These are phyloP conservation scores for Sarocladium strictum DNA, from an alignment of 2,329 filamentous ascomycete genomes.

Conservation along the genomic window DNA sequence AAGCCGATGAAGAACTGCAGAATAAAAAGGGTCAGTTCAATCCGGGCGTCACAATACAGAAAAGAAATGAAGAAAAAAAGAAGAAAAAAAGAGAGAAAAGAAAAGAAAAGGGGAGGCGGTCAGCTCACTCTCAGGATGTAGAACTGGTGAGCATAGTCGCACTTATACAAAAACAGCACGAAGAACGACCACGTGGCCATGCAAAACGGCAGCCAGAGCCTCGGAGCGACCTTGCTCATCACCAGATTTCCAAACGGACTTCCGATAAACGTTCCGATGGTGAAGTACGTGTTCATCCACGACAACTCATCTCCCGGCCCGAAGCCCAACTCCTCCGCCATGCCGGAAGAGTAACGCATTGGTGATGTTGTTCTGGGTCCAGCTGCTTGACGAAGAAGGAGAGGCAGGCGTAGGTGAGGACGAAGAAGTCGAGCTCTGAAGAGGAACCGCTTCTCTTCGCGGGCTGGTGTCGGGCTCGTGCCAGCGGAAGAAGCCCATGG, in stretches of 20 bases:
- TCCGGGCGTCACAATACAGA: too few relatives aligned
- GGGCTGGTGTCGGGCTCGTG: conserved; percentile 32
- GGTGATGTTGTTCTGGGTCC: conserved; percentile 38
- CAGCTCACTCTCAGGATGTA: conserved; percentile 35
- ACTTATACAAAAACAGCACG: conserved; percentile 32
- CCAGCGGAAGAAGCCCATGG: conserved; percentile 30
- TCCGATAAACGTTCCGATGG: conserved; percentile 22
- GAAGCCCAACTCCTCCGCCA: conserved; percentile 40
- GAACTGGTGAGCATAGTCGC: conserved; percentile 28
- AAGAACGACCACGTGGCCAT: conserved; percentile 31
- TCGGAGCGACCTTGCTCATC: conserved; percentile 19
- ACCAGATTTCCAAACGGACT: not conserved
- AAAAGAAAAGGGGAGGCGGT: too few relatives aligned
- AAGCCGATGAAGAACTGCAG: conserved; percentile 43
- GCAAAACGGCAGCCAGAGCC: conserved; percentile 34
- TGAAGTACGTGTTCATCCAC: conserved; percentile 42
- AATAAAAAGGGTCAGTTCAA: not conserved
- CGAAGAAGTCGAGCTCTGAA: conserved; percentile 45
- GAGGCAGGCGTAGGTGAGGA: conserved; percentile 34
- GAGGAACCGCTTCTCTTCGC: conserved; percentile 37
- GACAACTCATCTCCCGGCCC: conserved; percentile 32
- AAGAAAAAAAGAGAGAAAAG: too few relatives aligned
- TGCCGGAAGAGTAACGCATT: conserved; percentile 44
- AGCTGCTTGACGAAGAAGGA: conserved; percentile 41
- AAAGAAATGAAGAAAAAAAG: conserved; percentile 41